Evolutionary conservation across 805 yeast species (phyloP), one percentile per base, ranked within the genome.

Genomic region (Metschnikowia continentalis): DNA sequence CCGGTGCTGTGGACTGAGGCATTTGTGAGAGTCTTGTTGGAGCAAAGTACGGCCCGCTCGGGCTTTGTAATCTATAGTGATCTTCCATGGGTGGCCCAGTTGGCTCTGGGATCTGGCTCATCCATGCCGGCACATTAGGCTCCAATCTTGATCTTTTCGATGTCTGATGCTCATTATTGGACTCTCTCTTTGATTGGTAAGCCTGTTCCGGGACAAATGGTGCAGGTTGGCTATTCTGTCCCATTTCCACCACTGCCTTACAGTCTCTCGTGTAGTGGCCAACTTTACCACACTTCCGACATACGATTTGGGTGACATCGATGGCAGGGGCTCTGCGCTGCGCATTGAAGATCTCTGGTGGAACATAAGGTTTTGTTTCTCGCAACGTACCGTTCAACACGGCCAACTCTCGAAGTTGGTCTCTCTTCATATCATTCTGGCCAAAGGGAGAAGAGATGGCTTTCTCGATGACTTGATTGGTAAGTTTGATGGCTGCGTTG

Each of bases 261-360:
- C 99, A 94, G 68, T 94, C 98, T 51, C 90, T 76, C 1, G 96
- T 91, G 54, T 83, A 82, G 69, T 92, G 98, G 1, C 98, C 99
- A 26, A 78, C 72, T 48, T 79, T 79, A 1, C 95, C 96, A 77
- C 98, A 92, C 14, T 74, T 75, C 32, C 82, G 75, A 70, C 98
- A 94, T 14, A 84, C 78, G 40, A 92, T 72, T 42, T 56, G 68
- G 63, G 78, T 50, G 72, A 80, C 47, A 78, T 77, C 75, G 67
- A 81, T 55, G 19, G 66, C 62, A n/a, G 65, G 66, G 26, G 59
- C 48, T 30, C 56, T 51, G 33, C 60, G 57, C 51, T 59, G 64
- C 35, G 59, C 32, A 69, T 74, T 50, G 74, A 68, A 54, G 68
- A 75, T 61, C 23, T 65, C 69, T 3, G 61, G 61, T 2, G 77